Evolutionary conservation across 2,329 filamentous ascomycete species (phyloP).

Genomic region (Fusarium sacchari): DNA sequence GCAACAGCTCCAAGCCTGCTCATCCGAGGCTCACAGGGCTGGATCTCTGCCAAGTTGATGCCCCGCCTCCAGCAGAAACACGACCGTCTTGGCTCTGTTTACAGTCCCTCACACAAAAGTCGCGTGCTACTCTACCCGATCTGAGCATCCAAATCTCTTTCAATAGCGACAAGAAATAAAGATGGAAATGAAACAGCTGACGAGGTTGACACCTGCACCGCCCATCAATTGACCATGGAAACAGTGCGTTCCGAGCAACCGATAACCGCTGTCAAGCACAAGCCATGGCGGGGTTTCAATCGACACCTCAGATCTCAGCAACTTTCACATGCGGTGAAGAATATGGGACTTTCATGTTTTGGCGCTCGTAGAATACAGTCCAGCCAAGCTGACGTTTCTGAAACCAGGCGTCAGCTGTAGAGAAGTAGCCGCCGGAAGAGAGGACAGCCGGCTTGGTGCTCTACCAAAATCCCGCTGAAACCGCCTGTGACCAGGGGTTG

Average conservation of each 20-base stretch:
- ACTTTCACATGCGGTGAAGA: neutral
- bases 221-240: neutral
- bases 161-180: neutral
- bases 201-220: neutral
- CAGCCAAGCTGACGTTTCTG: neutral
- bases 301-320: neutral
- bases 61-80: neutral
- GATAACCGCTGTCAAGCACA: neutral
- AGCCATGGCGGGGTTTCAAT: neutral
- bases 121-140: neutral
- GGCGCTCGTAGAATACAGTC: neutral
- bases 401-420: conserved; percentile 5
- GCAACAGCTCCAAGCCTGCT: accelerated
- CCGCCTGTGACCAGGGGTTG: conserved; percentile 7
- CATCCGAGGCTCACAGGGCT: neutral
- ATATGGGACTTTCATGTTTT: neutral
- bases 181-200: neutral
- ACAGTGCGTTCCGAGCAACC: neutral
- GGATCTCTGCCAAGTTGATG: neutral
- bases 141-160: neutral
- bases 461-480: neutral
- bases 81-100: neutral
- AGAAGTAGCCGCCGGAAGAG: conserved; percentile 8
- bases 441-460: conserved; percentile 21
- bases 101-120: neutral